Conservation (phyloP, 768 basidiomycete species). For the Suillus americanus region DNA sequence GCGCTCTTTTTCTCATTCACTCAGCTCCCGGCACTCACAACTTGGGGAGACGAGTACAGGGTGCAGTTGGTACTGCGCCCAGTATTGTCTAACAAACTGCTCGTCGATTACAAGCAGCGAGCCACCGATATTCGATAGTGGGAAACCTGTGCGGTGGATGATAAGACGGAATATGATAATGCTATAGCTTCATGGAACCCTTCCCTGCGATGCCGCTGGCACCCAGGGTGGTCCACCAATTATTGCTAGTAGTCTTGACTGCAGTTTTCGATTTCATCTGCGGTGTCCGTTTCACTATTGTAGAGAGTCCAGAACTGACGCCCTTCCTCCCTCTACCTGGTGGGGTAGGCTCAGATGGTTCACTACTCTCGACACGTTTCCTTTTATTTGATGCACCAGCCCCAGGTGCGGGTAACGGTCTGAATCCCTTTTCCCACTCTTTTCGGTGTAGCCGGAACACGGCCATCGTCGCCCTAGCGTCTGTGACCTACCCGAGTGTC, state of each 20-base stretch:
- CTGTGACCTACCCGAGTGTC: constrained; percentile 62
- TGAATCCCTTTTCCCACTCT: constrained; percentile 69
- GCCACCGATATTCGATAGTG: neutral
- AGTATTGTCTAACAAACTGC: neutral
- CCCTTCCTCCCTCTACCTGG: constrained; percentile 61
- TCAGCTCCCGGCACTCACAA: neutral
- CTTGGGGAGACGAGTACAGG: neutral
- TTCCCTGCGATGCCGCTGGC: neutral
- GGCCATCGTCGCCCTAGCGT: constrained; percentile 95
- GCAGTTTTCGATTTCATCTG: neutral
- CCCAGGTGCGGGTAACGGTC: neutral
- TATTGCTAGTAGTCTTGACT: neutral
- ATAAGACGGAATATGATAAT: neutral
- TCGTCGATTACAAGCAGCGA: neutral
- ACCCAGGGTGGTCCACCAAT: constrained; percentile 1
- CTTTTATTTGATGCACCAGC: constrained; percentile 15
- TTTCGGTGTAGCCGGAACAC: constrained; percentile 81
- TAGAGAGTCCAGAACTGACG: constrained; percentile 62
- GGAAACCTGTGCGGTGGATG: neutral
- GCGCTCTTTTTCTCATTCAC: neutral
- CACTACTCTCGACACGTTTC: constrained; percentile 10
- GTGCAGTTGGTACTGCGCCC: neutral
- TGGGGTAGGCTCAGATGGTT: constrained; percentile 16
- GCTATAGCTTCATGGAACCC: constrained; percentile 1
- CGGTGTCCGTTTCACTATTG: constrained; percentile 38